Evolutionary conservation across 1,284 basidiomycete species (phyloP), one percentile per base, ranked within the genome.

Genomic region (Volvariella surrecta): DNA sequence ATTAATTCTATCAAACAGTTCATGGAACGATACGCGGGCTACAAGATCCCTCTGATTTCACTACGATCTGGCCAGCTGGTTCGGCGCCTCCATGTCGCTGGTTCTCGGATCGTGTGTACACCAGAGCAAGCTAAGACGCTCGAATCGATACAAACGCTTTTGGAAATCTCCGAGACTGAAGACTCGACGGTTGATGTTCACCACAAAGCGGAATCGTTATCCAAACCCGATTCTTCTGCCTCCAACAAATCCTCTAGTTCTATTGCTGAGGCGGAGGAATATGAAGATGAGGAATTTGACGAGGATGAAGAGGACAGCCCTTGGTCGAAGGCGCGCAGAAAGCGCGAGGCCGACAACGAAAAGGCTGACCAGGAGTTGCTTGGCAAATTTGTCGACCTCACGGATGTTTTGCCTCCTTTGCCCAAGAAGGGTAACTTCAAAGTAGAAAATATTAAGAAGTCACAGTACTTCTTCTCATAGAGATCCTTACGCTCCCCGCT

Each of bases 381-480:
- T 53, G 68, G 69, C 64, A 77, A 74, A 64, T 95, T 92, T 59
- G 75, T 95, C 47, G 71, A 81, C 49, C 65, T 99, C 31, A 66
- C 70, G 21, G 85, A 89, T 52, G 55, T 95, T 50, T 61, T 99
- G 11, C 94, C 94, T 0, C 79, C 83, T 0, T 64, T 94, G 17
- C 95, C 95, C 0, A 62, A 79, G 58, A 90, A 91, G 67, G 96
- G 95, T 47, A 69, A 74, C 45, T 98, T 99, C 60, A 79, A 93
- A 54, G 91, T 99, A 48, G 71, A 79, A 56, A 75, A 74, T 50
- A 94, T 98, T 64, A 82, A 84, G 58, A 63, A 79, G 40, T 89
- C 85, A 34, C 70, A 74, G 38, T 97, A 96, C 64, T 97, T 97
- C 76, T 96, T 95, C 72, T 89, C 89, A 39, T 91, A 71, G 61